Base-by-base conservation (phyloP, 1,284 basidiomycete genomes). In the Ceratorhiza oryzae-sativae region DNA sequence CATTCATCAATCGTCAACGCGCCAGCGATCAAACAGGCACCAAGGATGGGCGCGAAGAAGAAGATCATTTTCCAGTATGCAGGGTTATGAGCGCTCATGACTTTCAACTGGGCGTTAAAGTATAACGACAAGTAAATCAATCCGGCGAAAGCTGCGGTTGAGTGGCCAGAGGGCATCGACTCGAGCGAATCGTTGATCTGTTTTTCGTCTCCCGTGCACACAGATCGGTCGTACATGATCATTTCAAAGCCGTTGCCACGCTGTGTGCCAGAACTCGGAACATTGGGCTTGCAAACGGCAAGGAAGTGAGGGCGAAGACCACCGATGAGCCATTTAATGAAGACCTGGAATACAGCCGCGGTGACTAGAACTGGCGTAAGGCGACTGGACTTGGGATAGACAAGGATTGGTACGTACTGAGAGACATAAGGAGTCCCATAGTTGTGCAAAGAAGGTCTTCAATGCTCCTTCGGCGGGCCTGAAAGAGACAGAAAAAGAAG, bases 31-130 rank as follows among this genome's bases (percentile, higher is more conserved):
- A 88, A 79, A 18, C 80, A 82, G 0, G 86, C 86, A n/a, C 86
- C 86, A 63, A 87, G 84, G 1, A 88, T 73, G 23, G 86, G 86
- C 6, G 84, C 82, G 72, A 88, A 85, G 74, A 86, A 83, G 27
- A 87, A 74, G 72, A 87, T 80, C 83, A 86, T 86, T 77, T 87
- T 87, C 86, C 86, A 88, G 77, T 86, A 87, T 6, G 83, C 83
- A 8, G 81, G 80, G 74, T 83, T 84, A 77, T 86, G 84, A 10
- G 86, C 84, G 30, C 83, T 81, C 79, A 86, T 85, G 70, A 86
- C 83, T 77, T 87, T 87, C 72, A 88, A 81, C 75, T 87, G 85
- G 1, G 85, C 85, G 74, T 88, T 86, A 79, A 87, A 81, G 76
- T 86, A 86, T 41, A 87, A 80, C n/a, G 84, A 79, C 15, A 88